A percentile compares a stretch with the other conserved stretches of the same genome.
phyloP scores from a whole-genome alignment of 2,329 filamentous ascomycete genomes.

The Fusarium sterilihyphosum region DNA sequence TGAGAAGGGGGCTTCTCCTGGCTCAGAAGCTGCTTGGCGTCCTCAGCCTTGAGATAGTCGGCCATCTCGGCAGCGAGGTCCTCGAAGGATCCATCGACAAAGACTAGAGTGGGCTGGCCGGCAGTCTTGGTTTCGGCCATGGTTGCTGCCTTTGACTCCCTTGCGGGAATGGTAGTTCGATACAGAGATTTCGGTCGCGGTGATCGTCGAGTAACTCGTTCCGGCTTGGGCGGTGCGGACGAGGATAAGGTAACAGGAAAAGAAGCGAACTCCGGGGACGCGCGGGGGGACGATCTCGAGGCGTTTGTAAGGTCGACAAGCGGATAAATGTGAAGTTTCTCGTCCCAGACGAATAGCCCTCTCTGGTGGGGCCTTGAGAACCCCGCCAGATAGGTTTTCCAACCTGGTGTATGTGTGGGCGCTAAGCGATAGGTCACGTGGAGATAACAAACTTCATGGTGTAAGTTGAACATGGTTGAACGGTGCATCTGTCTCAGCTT shows the following conservation, averaged over 20 bases:
- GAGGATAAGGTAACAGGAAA: slow-evolving; percentile 1
- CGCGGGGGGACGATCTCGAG: slow-evolving; percentile 38
- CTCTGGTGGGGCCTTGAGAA: slow-evolving; percentile 49
- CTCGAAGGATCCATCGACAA: slow-evolving; percentile 91
- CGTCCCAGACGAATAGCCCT: slow-evolving; percentile 51
- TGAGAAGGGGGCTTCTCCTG: slow-evolving; percentile 73
- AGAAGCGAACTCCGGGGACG: slow-evolving; percentile 26
- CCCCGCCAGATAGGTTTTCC: slow-evolving; percentile 50
- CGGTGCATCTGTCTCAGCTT: neutral
- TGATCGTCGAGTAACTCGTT: slow-evolving; percentile 23
- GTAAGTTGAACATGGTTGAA: neutral
- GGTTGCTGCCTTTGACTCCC: slow-evolving; percentile 34
- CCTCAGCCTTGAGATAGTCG: slow-evolving; percentile 87
- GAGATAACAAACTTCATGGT: slow-evolving; percentile 8
- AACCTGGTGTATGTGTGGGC: slow-evolving; percentile 51
- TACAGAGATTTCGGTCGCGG: slow-evolving; percentile 33
- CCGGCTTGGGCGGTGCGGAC: slow-evolving; percentile 32
- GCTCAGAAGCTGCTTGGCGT: slow-evolving; percentile 79
- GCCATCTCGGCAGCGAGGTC: slow-evolving; percentile 95
- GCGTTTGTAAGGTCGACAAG: slow-evolving; percentile 44
- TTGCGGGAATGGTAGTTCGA: slow-evolving; percentile 29
- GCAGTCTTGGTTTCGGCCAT: slow-evolving; percentile 51
- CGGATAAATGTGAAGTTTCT: slow-evolving; percentile 46
- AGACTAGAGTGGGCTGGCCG: slow-evolving; percentile 69
- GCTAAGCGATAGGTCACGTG: slow-evolving; percentile 54